Base-by-base conservation (phyloP, 352 stramenopile genomes). In the Phytopythium delawarense region DNA sequence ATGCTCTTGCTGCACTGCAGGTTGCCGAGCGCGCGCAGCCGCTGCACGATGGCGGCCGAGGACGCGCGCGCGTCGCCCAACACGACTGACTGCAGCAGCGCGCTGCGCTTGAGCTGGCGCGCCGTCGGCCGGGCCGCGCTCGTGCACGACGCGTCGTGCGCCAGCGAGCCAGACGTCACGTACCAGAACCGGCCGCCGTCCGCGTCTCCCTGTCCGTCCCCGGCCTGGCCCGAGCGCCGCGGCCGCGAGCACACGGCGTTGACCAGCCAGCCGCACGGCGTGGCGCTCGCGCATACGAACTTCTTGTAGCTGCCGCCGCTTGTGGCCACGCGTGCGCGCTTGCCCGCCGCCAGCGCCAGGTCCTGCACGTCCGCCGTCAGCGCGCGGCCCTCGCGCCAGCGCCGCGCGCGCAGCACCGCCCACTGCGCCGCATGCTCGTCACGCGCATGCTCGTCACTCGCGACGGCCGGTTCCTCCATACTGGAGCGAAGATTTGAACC, bases 291-390 rank as follows among this genome's bases (percentile, higher is more conserved):
- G 54, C 78, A 84, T 12, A 79, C 65, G 48, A 84, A 81, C 51
- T 79, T 78, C 66, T 84, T 87, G 71, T 81, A 82, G 55, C 75
- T 81, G 37, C 78, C 78, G 61, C 78, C 75, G 57, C 73, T 81
- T 20, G 75, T 76, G 21, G 71, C 71, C 37, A 84, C 75, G 39
- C 75, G 64, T 25, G 73, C 71, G 60, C 76, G 68, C 57, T 84
- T 87, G 57, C 71, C 69, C 21, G 65, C 37, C 53, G 66, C 63
- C 21, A 87, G 59, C 11, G 75, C 75, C n/a, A 83, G 39, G 63
- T 84, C 78, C 66, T 87, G 78, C 12, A 87, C 62, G 61, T 75
- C 63, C 39, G 74, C 76, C 6, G 76, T 85, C 25, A 85, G 61
- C 11, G 75, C 74, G 46, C 72, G 76, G 55, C 76, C 76, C 35